Evolutionary conservation across 2,329 filamentous ascomycete genomes (phyloP).

Genomic region (Xylaria sp.): DNA sequence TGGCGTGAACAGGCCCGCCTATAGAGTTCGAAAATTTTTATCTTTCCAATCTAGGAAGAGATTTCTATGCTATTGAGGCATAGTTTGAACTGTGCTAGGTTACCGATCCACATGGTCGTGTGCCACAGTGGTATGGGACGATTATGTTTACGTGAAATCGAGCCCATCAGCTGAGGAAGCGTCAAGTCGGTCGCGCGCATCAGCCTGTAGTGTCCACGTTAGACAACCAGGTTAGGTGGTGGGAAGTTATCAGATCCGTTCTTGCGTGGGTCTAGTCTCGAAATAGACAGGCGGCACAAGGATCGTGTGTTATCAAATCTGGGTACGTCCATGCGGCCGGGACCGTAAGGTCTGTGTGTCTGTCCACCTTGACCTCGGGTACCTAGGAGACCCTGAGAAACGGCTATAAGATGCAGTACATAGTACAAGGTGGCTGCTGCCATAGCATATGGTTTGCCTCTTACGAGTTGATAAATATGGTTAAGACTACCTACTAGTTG

Average conservation of each 20-base stretch:
- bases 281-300: not conserved
- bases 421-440: no score
- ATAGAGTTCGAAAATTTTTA: not conserved
- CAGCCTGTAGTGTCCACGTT: not conserved
- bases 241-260: conserved; percentile 21
- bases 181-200: not conserved
- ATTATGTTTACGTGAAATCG: not conserved
- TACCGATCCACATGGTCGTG: not conserved
- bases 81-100: not conserved
- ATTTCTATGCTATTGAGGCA: conserved; percentile 1
- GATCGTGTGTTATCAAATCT: not conserved
- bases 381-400: no score
- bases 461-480: no score
- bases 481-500: no score
- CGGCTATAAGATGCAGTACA: no score
- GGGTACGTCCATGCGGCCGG: no score
- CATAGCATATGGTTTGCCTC: no score
- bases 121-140: not conserved
- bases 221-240: no score
- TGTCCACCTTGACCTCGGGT: no score
- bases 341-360: no score
- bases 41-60: not conserved
- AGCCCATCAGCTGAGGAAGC: conserved; percentile 4
- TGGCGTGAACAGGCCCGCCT: not conserved
- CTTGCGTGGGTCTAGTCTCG: not conserved